Evolutionary conservation across 257 asterid genomes (phyloP).

Genomic region (Nicotiana attenuata): DNA sequence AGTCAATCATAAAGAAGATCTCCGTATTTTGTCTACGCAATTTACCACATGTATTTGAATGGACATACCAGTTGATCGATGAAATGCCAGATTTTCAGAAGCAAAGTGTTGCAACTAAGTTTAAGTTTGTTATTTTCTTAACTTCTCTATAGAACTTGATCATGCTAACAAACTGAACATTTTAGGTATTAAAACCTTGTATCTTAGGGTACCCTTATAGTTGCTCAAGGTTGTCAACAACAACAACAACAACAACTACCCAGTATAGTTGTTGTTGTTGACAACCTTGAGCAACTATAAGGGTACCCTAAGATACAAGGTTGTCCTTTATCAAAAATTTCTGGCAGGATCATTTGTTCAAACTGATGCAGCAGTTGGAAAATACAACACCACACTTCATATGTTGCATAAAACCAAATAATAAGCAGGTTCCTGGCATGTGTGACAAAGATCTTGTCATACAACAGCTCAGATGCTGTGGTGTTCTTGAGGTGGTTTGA

Average conservation of each 20-base stretch:
- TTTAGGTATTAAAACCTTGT: background rate
- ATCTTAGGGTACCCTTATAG: background rate
- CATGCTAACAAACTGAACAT: background rate
- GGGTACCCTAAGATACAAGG: too few relatives aligned
- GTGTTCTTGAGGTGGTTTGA: conserved; percentile 66
- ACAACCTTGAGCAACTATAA: too few relatives aligned
- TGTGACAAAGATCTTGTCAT: conserved; percentile 58
- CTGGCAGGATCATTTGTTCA: conserved; percentile 69
- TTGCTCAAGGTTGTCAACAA: background rate
- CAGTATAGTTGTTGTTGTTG: too few relatives aligned
- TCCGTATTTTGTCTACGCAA: background rate
- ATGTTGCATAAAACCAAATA: conserved; percentile 80
- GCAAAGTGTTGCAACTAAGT: conserved; percentile 67
- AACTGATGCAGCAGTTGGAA: conserved; percentile 76
- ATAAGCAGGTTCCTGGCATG: conserved; percentile 60
- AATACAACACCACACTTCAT: conserved; percentile 78
- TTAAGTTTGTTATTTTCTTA: conserved; percentile 51
- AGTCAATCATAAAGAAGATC: background rate
- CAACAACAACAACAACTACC: too few relatives aligned
- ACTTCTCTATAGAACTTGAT: background rate
- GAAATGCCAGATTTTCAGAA: conserved; percentile 37
- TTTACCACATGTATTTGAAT: background rate
- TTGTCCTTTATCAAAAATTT: background rate
- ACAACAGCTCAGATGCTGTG: conserved; percentile 75
- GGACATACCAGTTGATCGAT: background rate